A percentile compares a stretch with the other conserved stretches of the same genome.
Conservation (phyloP, 495 filamentous ascomycete species). For the Hyaloscypha finlandica region DNA sequence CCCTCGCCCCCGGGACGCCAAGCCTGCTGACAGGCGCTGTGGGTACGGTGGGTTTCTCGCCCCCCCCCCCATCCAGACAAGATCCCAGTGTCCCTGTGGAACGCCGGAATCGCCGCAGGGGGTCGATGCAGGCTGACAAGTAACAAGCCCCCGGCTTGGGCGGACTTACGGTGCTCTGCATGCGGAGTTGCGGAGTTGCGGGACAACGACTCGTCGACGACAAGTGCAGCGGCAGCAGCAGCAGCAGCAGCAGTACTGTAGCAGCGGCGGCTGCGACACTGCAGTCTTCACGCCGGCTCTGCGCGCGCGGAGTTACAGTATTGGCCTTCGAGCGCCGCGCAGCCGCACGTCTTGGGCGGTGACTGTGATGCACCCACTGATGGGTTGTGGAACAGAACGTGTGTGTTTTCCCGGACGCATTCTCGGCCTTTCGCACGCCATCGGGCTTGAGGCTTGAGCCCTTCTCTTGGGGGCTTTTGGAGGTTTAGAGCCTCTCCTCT, state of each 20-base stretch:
- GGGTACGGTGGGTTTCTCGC: too few species aligned
- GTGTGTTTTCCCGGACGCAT: background rate
- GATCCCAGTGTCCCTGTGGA: too few species aligned
- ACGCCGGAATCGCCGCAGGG: background rate
- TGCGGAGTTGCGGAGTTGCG: background rate
- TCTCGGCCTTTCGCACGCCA: slow-evolving; percentile 12
- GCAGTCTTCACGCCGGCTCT: background rate
- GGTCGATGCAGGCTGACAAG: slow-evolving; percentile 17
- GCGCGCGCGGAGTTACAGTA: too few species aligned
- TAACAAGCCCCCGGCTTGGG: slow-evolving; percentile 13
- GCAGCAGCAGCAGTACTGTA: too few species aligned
- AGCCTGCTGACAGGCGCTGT: background rate
- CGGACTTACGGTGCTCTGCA: background rate
- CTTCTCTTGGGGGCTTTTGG: background rate
- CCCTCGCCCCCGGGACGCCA: background rate
- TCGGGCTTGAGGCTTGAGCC: background rate
- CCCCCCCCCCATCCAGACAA: too few species aligned
- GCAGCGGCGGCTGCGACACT: background rate
- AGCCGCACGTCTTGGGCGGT: background rate
- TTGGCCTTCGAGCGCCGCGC: background rate
- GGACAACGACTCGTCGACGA: slow-evolving; percentile 3
- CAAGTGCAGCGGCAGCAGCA: background rate
- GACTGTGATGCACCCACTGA: background rate
- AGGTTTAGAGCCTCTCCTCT: background rate
- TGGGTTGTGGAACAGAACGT: too few species aligned